phyloP scores from a whole-genome alignment of 2,329 filamentous ascomycete genomes.

The Colletotrichum tropicicola region DNA sequence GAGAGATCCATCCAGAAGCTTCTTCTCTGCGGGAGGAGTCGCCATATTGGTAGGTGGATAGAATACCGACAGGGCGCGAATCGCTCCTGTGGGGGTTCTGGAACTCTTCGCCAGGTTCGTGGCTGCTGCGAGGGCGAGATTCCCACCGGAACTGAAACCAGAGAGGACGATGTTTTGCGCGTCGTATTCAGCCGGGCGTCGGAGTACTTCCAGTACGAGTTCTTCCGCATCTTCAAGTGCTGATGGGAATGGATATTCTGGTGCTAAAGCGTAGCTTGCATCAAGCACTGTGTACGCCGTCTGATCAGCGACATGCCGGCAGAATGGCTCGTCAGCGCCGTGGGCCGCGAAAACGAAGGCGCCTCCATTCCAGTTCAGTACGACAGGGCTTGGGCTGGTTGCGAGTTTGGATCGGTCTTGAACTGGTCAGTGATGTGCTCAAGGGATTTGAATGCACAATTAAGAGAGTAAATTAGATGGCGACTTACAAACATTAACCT shows the following conservation, averaged over 20 bases:
- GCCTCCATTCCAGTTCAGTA: slow-evolving; percentile 1
- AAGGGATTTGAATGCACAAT: background rate
- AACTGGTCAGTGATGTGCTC: background rate
- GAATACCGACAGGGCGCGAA: background rate
- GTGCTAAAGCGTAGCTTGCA: slow-evolving; percentile 3
- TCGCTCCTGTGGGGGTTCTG: background rate
- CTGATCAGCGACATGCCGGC: background rate
- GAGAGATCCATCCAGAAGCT: background rate
- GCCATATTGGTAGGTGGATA: background rate
- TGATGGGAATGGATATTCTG: background rate
- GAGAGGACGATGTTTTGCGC: background rate
- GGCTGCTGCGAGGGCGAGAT: background rate
- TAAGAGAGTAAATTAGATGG: background rate
- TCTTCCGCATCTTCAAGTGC: background rate
- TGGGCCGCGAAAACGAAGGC: background rate
- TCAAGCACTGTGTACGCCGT: background rate
- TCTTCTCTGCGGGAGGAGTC: background rate
- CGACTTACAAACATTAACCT: background rate
- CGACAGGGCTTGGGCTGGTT: background rate
- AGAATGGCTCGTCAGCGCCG: background rate
- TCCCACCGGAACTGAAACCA: background rate
- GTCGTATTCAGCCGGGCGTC: background rate
- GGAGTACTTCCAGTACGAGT: background rate
- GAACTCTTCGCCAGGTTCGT: background rate
- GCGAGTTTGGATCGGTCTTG: background rate